Conservation (phyloP, 345 rosid species). For the Citrus inodora region DNA sequence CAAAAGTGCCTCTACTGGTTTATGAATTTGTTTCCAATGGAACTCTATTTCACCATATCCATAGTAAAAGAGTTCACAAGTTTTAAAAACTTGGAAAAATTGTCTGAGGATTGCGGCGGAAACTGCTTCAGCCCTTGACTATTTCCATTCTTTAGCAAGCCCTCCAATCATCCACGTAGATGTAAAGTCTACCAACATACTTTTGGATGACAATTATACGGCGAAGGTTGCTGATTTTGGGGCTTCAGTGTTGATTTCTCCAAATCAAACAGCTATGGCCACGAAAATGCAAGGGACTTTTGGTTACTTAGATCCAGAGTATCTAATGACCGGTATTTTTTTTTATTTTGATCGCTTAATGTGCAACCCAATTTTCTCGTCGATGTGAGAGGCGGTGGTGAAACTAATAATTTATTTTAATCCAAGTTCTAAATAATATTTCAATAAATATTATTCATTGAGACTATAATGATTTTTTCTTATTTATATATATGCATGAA, state of each 20-base stretch:
- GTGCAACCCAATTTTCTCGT: no score
- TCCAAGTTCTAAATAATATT: no score
- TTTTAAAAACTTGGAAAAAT: slow-evolving; percentile 18
- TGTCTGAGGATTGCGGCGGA: slow-evolving; percentile 22
- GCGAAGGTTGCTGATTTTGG: slow-evolving; percentile 38
- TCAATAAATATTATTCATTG: no score
- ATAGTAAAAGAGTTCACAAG: slow-evolving; percentile 13
- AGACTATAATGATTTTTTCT: no score
- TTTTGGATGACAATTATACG: slow-evolving; percentile 20
- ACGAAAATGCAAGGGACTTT: slow-evolving; percentile 24
- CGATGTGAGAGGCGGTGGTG: no score
- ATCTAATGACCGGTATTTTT: slow-evolving; percentile 16
- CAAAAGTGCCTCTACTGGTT: no score
- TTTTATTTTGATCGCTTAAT: no score
- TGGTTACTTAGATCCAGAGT: slow-evolving; percentile 39
- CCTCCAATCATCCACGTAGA: slow-evolving; percentile 40
- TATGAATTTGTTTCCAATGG: no score
- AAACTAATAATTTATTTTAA: no score
- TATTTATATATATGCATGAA: no score
- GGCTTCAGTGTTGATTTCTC: slow-evolving; percentile 24
- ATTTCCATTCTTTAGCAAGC: slow-evolving; percentile 30
- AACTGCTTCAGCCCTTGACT: slow-evolving; percentile 30
- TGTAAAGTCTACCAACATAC: slow-evolving; percentile 31
- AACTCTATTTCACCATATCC: slow-evolving; percentile 11
- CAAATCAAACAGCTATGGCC: slow-evolving; percentile 3